Evolutionary conservation across 495 filamentous ascomycete genomes (phyloP), one percentile per base, ranked within the genome.

Genomic region (Lophiotrema nucula): DNA sequence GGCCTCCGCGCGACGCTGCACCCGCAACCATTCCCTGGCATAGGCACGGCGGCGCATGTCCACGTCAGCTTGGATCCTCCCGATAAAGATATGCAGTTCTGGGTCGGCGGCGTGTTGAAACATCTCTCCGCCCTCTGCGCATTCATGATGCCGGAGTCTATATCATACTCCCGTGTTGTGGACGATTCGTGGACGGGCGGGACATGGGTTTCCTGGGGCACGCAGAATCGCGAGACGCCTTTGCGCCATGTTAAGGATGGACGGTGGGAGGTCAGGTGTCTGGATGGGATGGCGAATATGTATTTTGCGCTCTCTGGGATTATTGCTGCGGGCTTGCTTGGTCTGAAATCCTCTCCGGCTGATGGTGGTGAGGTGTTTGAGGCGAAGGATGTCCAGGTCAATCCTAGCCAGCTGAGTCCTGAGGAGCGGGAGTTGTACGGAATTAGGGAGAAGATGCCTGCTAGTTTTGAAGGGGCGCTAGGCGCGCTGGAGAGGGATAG

Each of bases 161-260:
- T 74, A 0, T 82, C 77, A 56, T 92, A 90, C 69, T 77, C 77
- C 27, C 75, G 88, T 6, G 73, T 86, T n/a, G 64, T 64, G 2
- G 85, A 88, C 59, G 78, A 85, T 12, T 73, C 77, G 28, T 95
- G 90, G 90, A 81, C 85, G 0, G 88, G 87, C 2, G 88, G 88
- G 0, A 78, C 82, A 4, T 91, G 84, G 81, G 77, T 89, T 0
- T 71, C 81, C 0, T 91, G 88, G 87, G 88, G 88, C 2, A 86
- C 83, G 41, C 79, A 91, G 67, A 90, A 91, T 65, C 80, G 85
- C 18, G 88, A 91, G 70, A 74, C 80, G 5, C 77, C 88, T 4
- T 71, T 92, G 23, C 74, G 88, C 18, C 81, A 81, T 53, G 77
- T 88, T 44, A 47, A 74, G 47, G 74, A 68, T 15, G 77, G 78